Evolutionary conservation across 2,329 filamentous ascomycete species (phyloP), one percentile per base, ranked within the genome.

Genomic region (Sclerotinia glacialis): DNA sequence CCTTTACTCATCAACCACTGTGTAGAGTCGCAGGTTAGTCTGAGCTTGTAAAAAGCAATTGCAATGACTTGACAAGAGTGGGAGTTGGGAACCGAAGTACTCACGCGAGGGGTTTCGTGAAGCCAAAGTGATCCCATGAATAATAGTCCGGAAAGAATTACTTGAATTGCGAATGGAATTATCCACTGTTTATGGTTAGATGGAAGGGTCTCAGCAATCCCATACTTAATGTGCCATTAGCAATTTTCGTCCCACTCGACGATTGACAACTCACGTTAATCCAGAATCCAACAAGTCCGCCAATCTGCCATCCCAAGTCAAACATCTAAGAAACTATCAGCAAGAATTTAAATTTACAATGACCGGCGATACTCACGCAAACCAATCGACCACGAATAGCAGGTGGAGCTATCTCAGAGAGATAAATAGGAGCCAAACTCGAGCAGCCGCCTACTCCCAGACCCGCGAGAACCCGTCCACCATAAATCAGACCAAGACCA

Each of bases 1-100:
- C 85, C 85, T 71, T 86, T 85, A 56, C 82, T 81, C 72, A 90
- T 88, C 28, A 91, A 81, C 88, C 89, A 91, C 67, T 89, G 83
- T 11, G 21, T n/a, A 3, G 28, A 60, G 12, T 23, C 5, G 3
- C 7, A 11, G 14, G 6, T 60, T 47, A 60, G 56, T 21, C 4
- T 21, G 16, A 23, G 3, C 11, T 21, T 21, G 47, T 26, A 23
- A 6, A 42, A 21, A 11, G 23, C 8, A 21, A 42, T 5, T 2
- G 2, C 2, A 56, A 26, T 3, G n/a, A 16, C 12, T 11, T 9
- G 8, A 18, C 1, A 5, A 31, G 26, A 23, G 1, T 31, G 42
- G 14, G 21, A 5, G 11, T 23, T 9, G 1, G 44, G 34, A 47
- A 40, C 9, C 37, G 3, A 28, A 16, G 4, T 34, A 60, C 44